Conservation (phyloP, 2,329 filamentous ascomycete genomes). For the Elsinoe ampelina region DNA sequence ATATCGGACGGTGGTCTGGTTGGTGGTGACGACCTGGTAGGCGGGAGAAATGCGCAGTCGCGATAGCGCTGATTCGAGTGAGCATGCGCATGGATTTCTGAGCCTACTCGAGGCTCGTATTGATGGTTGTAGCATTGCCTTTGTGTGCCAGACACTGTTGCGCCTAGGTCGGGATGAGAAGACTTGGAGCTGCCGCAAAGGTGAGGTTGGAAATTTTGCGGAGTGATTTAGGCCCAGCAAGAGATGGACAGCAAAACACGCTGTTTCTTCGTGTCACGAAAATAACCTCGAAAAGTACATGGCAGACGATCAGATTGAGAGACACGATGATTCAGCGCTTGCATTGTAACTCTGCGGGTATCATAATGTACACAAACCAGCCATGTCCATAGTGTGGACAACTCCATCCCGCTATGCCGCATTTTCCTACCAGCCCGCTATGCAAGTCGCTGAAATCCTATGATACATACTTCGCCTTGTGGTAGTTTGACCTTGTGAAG, state of each 20-base stretch:
- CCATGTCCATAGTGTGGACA: not conserved
- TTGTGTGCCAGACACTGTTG: not conserved
- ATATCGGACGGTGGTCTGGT: constrained; percentile 37
- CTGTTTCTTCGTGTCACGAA: too few relatives aligned
- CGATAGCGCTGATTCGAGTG: constrained; percentile 24
- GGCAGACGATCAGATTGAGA: too few relatives aligned
- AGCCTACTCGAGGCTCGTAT: constrained; percentile 3
- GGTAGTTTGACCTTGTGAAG: not conserved
- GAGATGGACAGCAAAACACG: not conserved
- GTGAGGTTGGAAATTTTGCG: constrained; percentile 11
- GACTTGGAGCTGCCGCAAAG: not conserved
- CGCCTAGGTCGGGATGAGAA: not conserved
- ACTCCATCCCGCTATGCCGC: not conserved
- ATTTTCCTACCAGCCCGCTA: not conserved
- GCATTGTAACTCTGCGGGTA: too few relatives aligned
- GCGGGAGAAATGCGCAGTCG: constrained; percentile 23
- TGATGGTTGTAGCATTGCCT: constrained; percentile 12
- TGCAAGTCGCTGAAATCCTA: not conserved
- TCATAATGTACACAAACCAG: too few relatives aligned
- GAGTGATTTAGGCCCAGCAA: not conserved
- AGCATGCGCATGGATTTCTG: constrained; percentile 4
- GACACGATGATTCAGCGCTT: too few relatives aligned
- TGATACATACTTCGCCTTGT: not conserved
- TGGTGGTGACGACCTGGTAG: constrained; percentile 15
- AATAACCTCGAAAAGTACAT: too few relatives aligned